phyloP scores from a whole-genome alignment of 2,329 filamentous ascomycete species.

The Leptoxyphium fumago region DNA sequence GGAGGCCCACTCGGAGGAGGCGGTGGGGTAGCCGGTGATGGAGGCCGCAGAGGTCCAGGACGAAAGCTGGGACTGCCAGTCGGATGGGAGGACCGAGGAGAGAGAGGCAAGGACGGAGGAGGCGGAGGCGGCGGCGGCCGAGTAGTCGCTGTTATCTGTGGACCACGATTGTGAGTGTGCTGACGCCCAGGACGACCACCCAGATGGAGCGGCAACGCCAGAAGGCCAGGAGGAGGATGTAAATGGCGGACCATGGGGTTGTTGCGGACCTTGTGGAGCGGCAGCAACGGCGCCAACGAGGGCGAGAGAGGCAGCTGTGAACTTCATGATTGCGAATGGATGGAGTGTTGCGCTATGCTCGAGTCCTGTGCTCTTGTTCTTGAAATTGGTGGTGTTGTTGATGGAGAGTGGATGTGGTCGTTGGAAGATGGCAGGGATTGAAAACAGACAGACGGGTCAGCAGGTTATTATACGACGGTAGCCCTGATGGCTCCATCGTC shows the following conservation, averaged over 20 bases:
- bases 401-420: no score
- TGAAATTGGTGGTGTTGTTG: no score
- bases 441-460: no score
- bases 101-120: constrained; percentile 14
- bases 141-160: constrained; percentile 3
- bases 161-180: constrained; percentile 12
- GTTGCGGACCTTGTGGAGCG: neutral
- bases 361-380: no score
- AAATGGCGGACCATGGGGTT: neutral
- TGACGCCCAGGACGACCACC: constrained; percentile 9
- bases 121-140: constrained; percentile 6
- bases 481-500: no score
- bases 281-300: neutral
- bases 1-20: constrained; percentile 14
- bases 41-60: constrained; percentile 13
- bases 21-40: constrained; percentile 13
- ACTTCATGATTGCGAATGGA: neutral
- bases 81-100: constrained; percentile 14
- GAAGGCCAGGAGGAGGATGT: neutral
- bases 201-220: neutral
- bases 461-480: no score
- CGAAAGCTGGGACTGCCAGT: constrained; percentile 3
- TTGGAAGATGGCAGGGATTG: no score
- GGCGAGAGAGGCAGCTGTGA: neutral
- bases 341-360: no score